Conservation (phyloP, 768 basidiomycete species). For the Hygrocybe punicea region DNA sequence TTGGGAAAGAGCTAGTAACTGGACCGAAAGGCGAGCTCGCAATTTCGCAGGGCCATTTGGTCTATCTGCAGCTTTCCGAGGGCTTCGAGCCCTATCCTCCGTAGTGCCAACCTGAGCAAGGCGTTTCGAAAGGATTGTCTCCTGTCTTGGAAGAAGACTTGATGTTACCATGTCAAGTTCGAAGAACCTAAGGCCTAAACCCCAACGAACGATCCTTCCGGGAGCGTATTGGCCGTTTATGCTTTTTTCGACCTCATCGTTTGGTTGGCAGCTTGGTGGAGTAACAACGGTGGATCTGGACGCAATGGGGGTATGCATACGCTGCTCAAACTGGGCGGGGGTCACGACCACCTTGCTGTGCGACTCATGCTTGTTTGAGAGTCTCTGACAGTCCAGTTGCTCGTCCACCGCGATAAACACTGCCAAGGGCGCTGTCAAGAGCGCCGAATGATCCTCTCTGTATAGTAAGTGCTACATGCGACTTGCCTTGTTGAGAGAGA, state of each 20-base stretch:
- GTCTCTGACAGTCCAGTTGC: conserved; percentile 70
- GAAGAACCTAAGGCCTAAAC: conserved; percentile 70
- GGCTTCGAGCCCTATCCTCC: conserved; percentile 67
- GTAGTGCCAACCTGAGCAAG: conserved; percentile 51
- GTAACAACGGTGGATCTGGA: conserved; percentile 36
- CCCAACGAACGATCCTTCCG: conserved; percentile 34
- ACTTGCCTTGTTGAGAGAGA: conserved; percentile 7
- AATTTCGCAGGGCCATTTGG: background rate
- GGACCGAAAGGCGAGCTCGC: background rate
- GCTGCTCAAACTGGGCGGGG: conserved; percentile 67
- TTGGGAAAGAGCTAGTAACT: background rate
- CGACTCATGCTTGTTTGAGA: conserved; percentile 69
- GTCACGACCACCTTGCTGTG: conserved; percentile 65
- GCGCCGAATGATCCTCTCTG: conserved; percentile 2
- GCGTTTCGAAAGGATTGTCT: conserved; percentile 5
- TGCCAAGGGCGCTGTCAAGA: conserved; percentile 55
- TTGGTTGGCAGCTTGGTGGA: conserved; percentile 11
- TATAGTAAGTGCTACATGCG: background rate
- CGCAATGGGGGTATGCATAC: conserved; percentile 49
- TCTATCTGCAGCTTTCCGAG: conserved; percentile 45
- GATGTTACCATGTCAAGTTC: conserved; percentile 63
- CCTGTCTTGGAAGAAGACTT: conserved; percentile 43
- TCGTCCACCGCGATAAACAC: conserved; percentile 78
- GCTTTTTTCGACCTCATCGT: conserved; percentile 19
- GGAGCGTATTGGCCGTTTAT: conserved; percentile 20